Conservation (phyloP, 805 yeast genomes). For the Jamesozyma piceae region DNA sequence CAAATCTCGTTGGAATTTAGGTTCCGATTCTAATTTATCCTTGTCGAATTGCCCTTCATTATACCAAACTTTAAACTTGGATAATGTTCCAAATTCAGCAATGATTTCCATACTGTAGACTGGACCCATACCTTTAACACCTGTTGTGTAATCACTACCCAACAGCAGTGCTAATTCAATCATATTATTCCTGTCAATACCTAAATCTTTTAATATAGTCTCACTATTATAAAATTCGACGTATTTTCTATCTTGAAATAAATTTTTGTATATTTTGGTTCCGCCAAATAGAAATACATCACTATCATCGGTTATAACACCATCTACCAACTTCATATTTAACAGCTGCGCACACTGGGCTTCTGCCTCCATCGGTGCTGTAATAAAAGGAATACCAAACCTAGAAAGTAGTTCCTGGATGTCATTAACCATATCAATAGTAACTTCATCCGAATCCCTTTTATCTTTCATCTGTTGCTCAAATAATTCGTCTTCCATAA, state of each 20-base stretch:
- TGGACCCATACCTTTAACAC: conserved; percentile 88
- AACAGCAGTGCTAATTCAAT: conserved; percentile 75
- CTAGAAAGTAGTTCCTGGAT: conserved; percentile 79
- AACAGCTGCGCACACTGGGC: conserved; percentile 89
- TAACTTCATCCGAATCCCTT: conserved; percentile 88
- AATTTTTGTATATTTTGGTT: conserved; percentile 69
- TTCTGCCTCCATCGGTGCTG: conserved; percentile 99
- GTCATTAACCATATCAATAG: conserved; percentile 75
- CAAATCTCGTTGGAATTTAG: conserved; percentile 48
- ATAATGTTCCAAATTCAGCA: conserved; percentile 62
- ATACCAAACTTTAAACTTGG: conserved; percentile 34
- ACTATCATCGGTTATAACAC: conserved; percentile 93
- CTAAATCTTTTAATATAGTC: conserved; percentile 54
- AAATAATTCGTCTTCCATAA: conserved; percentile 40
- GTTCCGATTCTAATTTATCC: conserved; percentile 34
- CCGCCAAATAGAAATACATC: conserved; percentile 95
- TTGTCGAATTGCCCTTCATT: conserved; percentile 34
- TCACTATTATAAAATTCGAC: conserved; percentile 71
- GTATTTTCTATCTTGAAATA: conserved; percentile 87
- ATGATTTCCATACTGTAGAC: conserved; percentile 83
- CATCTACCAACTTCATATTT: conserved; percentile 72
- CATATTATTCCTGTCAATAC: conserved; percentile 52
- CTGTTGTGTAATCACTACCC: conserved; percentile 94
- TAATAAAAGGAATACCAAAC: conserved; percentile 89
- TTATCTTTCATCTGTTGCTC: conserved; percentile 57